A percentile compares a stretch with the other conserved stretches of the same genome.
These are phyloP conservation scores for Extremus antarcticus DNA, from an alignment of 495 filamentous ascomycete genomes.

Conservation along the genomic window DNA sequence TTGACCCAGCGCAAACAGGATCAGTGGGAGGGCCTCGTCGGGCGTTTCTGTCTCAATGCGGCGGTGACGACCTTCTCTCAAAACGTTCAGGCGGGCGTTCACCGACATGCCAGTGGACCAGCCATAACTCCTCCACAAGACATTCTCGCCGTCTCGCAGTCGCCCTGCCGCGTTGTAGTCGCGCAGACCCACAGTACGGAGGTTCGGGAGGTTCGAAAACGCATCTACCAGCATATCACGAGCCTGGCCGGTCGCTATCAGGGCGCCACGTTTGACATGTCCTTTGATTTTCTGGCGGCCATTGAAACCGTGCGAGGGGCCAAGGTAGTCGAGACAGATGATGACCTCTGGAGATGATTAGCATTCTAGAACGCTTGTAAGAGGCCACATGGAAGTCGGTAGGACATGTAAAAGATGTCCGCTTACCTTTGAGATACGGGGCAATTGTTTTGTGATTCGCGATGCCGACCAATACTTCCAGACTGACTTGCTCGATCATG, in stretches of 20 bases:
- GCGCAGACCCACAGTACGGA: constrained; percentile 39
- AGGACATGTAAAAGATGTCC: not conserved
- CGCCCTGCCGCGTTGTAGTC: constrained; percentile 35
- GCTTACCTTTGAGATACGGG: constrained; percentile 24
- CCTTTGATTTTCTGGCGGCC: not conserved
- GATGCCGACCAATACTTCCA: constrained; percentile 42
- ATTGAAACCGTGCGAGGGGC: not conserved
- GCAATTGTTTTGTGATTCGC: constrained; percentile 36
- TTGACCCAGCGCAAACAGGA: constrained; percentile 30
- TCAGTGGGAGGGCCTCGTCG: constrained; percentile 19
- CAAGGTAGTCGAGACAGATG: not conserved
- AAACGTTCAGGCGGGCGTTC: not conserved
- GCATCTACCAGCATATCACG: constrained; percentile 41
- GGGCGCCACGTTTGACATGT: not conserved
- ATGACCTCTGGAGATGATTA: not conserved
- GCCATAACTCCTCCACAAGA: constrained; percentile 22
- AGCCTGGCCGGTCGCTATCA: constrained; percentile 33
- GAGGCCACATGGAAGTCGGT: not conserved
- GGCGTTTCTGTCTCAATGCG: not conserved
- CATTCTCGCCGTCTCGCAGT: constrained; percentile 17
- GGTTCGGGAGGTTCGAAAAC: constrained; percentile 37
- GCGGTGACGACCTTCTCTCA: no score
- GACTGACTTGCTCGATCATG: constrained; percentile 38
- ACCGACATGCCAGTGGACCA: not conserved
- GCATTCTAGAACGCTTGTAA: not conserved